Evolutionary conservation across 805 yeast species (phyloP).

Genomic region (Candida sanyiensis): DNA sequence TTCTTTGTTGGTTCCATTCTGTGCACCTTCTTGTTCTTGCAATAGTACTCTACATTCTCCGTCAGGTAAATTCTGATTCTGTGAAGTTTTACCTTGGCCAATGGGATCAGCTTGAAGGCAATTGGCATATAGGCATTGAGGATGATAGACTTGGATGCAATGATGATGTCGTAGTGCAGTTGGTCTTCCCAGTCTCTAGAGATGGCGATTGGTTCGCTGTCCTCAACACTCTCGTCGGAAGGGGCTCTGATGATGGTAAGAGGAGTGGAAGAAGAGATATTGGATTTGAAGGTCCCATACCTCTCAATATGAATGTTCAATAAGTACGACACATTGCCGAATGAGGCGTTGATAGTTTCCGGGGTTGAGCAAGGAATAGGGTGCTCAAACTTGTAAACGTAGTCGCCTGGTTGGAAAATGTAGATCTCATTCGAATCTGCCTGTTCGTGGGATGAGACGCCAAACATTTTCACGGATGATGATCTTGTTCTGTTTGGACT

Average conservation of each 20-base stretch:
- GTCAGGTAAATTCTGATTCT: conserved; percentile 80
- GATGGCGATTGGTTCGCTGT: conserved; percentile 88
- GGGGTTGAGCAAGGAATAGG: conserved; percentile 79
- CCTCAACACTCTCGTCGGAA: conserved; percentile 73
- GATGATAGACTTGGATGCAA: conserved; percentile 84
- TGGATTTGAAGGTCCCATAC: conserved; percentile 80
- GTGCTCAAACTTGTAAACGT: conserved; percentile 87
- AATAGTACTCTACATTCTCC: conserved; percentile 86
- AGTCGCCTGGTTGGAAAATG: conserved; percentile 79
- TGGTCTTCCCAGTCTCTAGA: conserved; percentile 92
- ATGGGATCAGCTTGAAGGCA: conserved; percentile 75
- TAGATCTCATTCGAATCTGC: conserved; percentile 22
- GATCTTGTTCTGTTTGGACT: conserved; percentile 20
- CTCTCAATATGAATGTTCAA: conserved; percentile 70
- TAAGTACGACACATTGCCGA: conserved; percentile 71
- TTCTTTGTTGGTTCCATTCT: conserved; percentile 87
- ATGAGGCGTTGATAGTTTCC: conserved; percentile 70
- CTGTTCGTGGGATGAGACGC: conserved; percentile 5
- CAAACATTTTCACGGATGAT: conserved; percentile 9
- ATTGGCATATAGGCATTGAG: conserved; percentile 80
- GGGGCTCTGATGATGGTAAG: conserved; percentile 71
- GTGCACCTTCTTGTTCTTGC: conserved; percentile 81
- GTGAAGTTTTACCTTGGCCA: conserved; percentile 81
- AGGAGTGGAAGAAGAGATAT: conserved; percentile 56
- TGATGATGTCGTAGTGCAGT: conserved; percentile 80